Evolutionary conservation across 2,329 filamentous ascomycete genomes (phyloP).

Genomic region (Aureobasidium sp.): DNA sequence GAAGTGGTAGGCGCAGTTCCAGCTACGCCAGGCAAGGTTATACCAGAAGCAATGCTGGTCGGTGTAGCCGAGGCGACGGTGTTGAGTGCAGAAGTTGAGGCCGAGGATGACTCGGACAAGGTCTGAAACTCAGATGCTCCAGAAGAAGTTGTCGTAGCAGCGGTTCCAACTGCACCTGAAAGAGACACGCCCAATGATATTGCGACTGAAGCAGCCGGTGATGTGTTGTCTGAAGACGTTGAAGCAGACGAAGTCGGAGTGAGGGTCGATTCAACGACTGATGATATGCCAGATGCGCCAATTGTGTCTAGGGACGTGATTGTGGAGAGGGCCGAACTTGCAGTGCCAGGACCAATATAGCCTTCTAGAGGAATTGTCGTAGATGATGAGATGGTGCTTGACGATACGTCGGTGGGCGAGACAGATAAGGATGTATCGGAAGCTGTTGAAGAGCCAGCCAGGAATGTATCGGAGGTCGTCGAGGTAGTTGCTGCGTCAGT

Average conservation of each 20-base stretch:
- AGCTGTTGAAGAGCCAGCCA: not conserved
- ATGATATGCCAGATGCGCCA: not conserved
- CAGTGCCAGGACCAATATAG: conserved; percentile 3
- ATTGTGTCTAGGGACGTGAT: not conserved
- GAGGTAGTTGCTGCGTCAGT: not conserved
- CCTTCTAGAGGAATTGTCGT: not conserved
- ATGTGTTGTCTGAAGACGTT: not conserved
- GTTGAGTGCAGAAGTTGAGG: not conserved
- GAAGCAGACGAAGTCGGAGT: not conserved
- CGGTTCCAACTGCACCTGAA: not conserved
- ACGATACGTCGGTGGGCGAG: not conserved
- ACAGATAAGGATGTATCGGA: not conserved
- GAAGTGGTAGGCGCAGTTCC: not conserved
- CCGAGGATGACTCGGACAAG: not conserved
- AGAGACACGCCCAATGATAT: not conserved
- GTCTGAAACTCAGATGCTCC: not conserved
- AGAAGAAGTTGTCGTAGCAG: not conserved
- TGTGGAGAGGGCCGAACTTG: not conserved
- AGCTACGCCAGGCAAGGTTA: not conserved
- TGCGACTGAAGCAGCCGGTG: not conserved
- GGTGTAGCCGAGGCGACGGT: not conserved
- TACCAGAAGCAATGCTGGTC: not conserved
- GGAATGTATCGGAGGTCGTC: not conserved
- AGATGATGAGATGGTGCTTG: not conserved
- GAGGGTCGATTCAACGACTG: not conserved